Base-by-base conservation (phyloP, 805 yeast genomes). In the Pichia manshurica region DNA sequence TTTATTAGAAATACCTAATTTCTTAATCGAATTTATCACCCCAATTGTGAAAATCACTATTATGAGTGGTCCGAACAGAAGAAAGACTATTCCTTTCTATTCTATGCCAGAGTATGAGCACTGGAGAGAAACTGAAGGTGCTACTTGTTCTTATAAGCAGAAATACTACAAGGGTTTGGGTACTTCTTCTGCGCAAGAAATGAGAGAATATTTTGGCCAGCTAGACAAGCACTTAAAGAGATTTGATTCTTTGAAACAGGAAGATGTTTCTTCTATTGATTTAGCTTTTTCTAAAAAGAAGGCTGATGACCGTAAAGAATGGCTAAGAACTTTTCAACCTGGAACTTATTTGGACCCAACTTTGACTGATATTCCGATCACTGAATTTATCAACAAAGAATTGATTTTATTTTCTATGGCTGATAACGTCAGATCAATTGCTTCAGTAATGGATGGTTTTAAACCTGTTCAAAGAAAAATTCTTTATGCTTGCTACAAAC, bases 81-180 rank as follows among this genome's bases (percentile, higher is more conserved):
- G 63, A 36, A 70, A 72, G 44, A 75, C 77, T 0, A 73, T 88
- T 33, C 75, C 96, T 1, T 93, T 93, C 60, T 93, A 87, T 65
- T 85, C 84, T 45, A 87, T 93, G 93, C 97, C 97, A 3, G 97
- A 93, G 62, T 93, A 87, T 61, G 97, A 91, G 62, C 64, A 74
- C 5, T 93, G 99, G 99, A 79, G 96, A 68, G 91, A 83, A 44
- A 77, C 77, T 4, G 95, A 86, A 57, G 93, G 96, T 34, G 67
- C 69, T 28, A 73, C 68, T 8, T 81, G 80, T 57, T 77, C 89
- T 10, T 93, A 96, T 93, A 79, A 84, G 41, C 95, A 87, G 58
- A 93, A 93, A 76, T 93, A 93, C 72, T 93, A 88, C 71, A 93
- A 93, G 75, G 99, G 99, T 79, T 77, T 93, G 75, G 99, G 99